Evolutionary conservation across 257 asterid species (phyloP).

Genomic region (Solanum virginianum): DNA sequence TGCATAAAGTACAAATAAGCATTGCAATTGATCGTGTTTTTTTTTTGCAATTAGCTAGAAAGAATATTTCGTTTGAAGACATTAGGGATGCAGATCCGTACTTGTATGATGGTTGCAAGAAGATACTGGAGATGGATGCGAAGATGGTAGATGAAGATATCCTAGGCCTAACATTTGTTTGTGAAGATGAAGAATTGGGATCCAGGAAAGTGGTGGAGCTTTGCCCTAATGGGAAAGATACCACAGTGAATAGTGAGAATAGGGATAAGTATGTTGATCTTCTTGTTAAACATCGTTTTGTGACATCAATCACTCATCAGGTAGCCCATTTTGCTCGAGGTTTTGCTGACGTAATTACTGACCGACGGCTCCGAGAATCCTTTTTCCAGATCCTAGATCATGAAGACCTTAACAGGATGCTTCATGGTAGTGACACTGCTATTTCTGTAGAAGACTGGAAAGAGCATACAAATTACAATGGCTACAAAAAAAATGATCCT

Average conservation of each 20-base stretch:
- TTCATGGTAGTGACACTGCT: slow-evolving; percentile 66
- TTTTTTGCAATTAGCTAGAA: not conserved
- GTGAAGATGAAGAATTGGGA: not conserved
- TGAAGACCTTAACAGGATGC: slow-evolving; percentile 72
- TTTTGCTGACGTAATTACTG: slow-evolving; percentile 42
- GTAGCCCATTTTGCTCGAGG: slow-evolving; percentile 51
- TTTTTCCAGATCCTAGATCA: slow-evolving; percentile 58
- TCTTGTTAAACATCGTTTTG: no score
- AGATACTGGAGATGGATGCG: not conserved
- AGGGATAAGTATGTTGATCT: no score
- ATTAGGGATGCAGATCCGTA: not conserved
- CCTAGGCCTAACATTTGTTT: not conserved
- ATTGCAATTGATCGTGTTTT: not conserved
- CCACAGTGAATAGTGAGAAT: no score
- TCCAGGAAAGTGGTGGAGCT: not conserved
- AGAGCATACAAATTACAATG: slow-evolving; percentile 68
- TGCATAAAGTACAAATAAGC: not conserved
- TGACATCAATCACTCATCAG: slow-evolving; percentile 39
- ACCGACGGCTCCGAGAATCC: slow-evolving; percentile 17
- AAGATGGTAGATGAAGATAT: not conserved
- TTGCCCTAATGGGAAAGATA: no score
- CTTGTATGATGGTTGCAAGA: not conserved
- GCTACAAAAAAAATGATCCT: slow-evolving; percentile 51
- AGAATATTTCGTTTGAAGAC: not conserved
- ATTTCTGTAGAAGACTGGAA: slow-evolving; percentile 80